Base-by-base conservation (phyloP, 2,329 filamentous ascomycete genomes). In the Didymella keratinophila region DNA sequence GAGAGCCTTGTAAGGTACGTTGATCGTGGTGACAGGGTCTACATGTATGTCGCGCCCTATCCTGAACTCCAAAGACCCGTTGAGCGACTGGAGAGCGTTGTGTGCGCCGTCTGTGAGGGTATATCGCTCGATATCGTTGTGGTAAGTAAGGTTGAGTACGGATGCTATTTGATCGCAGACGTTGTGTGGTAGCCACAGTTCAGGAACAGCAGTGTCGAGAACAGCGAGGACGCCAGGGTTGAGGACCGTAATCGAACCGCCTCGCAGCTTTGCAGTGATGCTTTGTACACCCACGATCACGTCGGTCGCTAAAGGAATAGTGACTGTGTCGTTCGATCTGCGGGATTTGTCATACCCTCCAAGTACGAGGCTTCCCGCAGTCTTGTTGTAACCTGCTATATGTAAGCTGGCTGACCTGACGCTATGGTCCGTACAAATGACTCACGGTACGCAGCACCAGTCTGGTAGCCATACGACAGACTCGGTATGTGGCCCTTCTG, bases 401-500 rank as follows among this genome's bases (percentile, higher is more conserved):
- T 7, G 23, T 53, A 12, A 53, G 42, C 54, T 60, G 59, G 45
- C 57, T 34, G n/a, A 16, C 11, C 23, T 14, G 11, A 25, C 21
- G 16, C n/a, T 5, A 2, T 21, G 9, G 3, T 20, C 4, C 2
- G 2, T 3, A 7, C 20, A 14, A 20, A 18, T 2, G 21, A 45
- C 41, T 45, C 23, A 88, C 87, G 83, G 70, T 92, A 92, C 59
- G 84, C 83, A 18, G 89, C 89, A 14, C 90, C 90, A 36, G 89
- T 89, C 3, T 90, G 92, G 72, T 88, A 93, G 46, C 88, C 89
- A 71, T 90, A 92, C 44, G 87, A 90, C 60, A 91, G 81, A 71
- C 89, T 92, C 1, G 89, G 87, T 48, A 92, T 89, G 55, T 78
- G 78, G 4, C 84, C 84, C 28, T 72, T 65, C 7, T 82, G 74